Base-by-base conservation (phyloP, 495 filamentous ascomycete genomes). In the Staphylotrichum tortipilum region DNA sequence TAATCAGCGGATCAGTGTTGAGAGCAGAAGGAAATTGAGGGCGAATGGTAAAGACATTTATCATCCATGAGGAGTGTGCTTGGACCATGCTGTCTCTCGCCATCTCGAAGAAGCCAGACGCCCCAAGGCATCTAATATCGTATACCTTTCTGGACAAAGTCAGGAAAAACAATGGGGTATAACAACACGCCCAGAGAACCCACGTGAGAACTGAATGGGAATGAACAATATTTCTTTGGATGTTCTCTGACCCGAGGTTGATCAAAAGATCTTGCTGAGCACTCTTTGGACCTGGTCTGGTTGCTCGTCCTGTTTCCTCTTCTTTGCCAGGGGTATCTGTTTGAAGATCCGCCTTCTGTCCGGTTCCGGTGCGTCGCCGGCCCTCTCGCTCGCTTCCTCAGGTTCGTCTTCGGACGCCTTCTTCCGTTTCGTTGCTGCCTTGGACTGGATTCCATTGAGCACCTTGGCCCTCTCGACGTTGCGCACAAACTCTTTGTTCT, bases 401-500 rank as follows among this genome's bases (percentile, higher is more conserved):
- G 24, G 30, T 10, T 37, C 29, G 23, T 31, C 51, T 18, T 33
- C 30, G 12, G 18, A 48, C 55, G 55, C 58, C 42, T 73, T 71
- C 44, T 58, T 74, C 69, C 68, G 73, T 68, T 81, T 85, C 44
- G 78, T 74, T 50, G 75, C 77, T 26, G 74, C 78, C 72, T 84
- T 83, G 55, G 69, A 70, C 60, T 80, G 70, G 57, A 88, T 87
- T 6, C 80, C 82, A 41, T 82, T 80, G 37, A 84, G 62, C 72
- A 88, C 82, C 70, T 85, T 89, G 33, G 78, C 79, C 55, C 72
- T 76, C 69, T 89, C 83, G 47, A 91, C 76, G 64, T 91, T 88
- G 40, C 77, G 70, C 28, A 90, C 70, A 57, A 91, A 94, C 53
- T 80, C 74, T 73, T 88, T 88, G 62, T 90, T 89, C 74, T 94